These are phyloP conservation scores for Alternaria infectoria DNA, from an alignment of 2,329 filamentous ascomycete species.

Conservation along the genomic window DNA sequence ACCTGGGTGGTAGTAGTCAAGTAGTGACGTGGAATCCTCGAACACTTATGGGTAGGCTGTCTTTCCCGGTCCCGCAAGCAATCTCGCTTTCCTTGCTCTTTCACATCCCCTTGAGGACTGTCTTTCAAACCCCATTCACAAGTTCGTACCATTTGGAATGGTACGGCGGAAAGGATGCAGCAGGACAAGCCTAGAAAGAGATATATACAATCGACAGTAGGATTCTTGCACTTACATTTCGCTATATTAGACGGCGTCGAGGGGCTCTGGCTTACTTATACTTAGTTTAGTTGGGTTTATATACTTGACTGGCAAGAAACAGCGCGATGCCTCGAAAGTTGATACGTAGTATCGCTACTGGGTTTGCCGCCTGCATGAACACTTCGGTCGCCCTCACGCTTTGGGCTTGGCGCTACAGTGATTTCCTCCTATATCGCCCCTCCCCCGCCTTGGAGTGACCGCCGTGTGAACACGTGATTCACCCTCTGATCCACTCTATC, in stretches of 20 bases:
- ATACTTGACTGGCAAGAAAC: not conserved
- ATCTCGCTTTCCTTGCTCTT: not conserved
- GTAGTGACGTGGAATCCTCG: not conserved
- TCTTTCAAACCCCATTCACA: not conserved
- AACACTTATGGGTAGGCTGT: not conserved
- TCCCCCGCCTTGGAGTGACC: not conserved
- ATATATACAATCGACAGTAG: not conserved
- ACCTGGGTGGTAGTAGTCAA: not conserved
- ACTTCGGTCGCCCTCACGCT: not conserved
- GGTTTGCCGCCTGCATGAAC: not conserved
- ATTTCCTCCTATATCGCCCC: not conserved
- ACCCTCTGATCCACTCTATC: not conserved
- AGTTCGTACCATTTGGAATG: not conserved
- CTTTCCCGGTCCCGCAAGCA: not conserved
- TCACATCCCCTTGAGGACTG: not conserved
- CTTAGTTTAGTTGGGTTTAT: not conserved
- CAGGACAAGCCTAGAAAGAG: not conserved
- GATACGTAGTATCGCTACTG: not conserved
- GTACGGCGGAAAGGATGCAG: not conserved
- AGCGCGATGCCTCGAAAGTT: not conserved
- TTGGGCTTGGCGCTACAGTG: not conserved
- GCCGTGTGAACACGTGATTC: not conserved
- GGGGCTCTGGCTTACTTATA: not conserved
- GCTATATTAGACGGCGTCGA: not conserved
- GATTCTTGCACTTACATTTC: not conserved